Base-by-base conservation (phyloP, 78 protist species). In the Pigoraptor vietnamica region DNA sequence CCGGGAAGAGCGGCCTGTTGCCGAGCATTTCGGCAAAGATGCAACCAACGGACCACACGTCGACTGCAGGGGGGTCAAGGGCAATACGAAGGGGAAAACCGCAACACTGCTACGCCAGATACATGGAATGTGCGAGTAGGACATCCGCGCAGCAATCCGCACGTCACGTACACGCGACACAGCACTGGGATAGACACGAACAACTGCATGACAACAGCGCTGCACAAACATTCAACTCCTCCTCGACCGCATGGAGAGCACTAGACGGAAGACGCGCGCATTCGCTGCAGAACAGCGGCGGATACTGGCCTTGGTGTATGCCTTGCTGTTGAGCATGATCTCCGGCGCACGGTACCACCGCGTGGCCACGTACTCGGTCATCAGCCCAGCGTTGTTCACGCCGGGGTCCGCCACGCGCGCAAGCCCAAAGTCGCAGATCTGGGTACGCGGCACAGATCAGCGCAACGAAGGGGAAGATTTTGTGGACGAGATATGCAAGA, bases 281-380 rank as follows among this genome's bases (percentile, higher is more conserved):
- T n/a, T n/a, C n/a, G n/a, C n/a, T n/a, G n/a, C n/a, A n/a, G n/a
- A n/a, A n/a, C n/a, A n/a, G n/a, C n/a, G n/a, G n/a, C n/a, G n/a
- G n/a, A n/a, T n/a, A n/a, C n/a, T 95, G 23, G 98, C 95, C 39
- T 94, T 92, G 40, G 96, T 84, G 94, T 97, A 97, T 34, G 99
- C 84, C 89, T 91, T 81, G 40, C 79, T 19, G 56, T 29, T 87
- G 38, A 96, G 90, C 39, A 97, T 88, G 88, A 97, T 86, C 90
- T 97, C 99, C 36, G 99, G 99, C 14, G 99, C 98, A 1, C 99
- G 90, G 89, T 97, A 98, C 99, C 99, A 98, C 6, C 99, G 87
- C 0, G 99, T 98, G 40, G 98, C 98, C 0, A 98, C 99, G 92
- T 98, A 97, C 82, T 94, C 96, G 29, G 97, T 93, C 94, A 95